These are phyloP conservation scores for Vararia minispora DNA, from an alignment of 768 basidiomycete genomes.

Conservation along the genomic window DNA sequence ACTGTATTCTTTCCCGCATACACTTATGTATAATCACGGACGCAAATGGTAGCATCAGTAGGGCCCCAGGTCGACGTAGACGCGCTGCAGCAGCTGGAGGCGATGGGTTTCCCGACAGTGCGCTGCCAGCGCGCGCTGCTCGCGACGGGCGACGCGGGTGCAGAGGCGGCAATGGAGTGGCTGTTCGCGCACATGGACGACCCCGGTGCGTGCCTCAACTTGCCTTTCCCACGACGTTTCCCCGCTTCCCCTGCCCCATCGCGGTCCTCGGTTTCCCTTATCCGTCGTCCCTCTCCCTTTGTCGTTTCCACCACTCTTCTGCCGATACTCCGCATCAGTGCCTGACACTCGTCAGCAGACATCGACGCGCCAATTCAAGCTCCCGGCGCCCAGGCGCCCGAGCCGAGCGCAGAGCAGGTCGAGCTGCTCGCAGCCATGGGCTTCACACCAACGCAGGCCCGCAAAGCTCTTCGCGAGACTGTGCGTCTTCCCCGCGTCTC, in stretches of 20 bases:
- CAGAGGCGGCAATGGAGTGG: slow-evolving; percentile 92
- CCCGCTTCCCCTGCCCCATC: no score
- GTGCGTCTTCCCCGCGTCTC: slow-evolving; percentile 32
- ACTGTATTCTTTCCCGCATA: not conserved
- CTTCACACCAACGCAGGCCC: slow-evolving; percentile 72
- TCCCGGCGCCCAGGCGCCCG: slow-evolving; percentile 23
- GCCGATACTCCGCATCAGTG: not conserved
- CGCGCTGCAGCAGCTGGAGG: slow-evolving; percentile 67
- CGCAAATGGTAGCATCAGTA: slow-evolving; percentile 24
- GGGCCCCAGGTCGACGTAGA: slow-evolving; percentile 64
- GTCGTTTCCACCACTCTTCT: not conserved
- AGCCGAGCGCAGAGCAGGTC: slow-evolving; percentile 64
- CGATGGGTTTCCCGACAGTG: slow-evolving; percentile 83
- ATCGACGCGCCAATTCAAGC: slow-evolving; percentile 70
- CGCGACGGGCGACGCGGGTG: slow-evolving; percentile 68
- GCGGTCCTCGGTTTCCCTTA: no score
- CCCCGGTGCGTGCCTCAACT: slow-evolving; percentile 41
- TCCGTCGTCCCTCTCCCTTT: no score
- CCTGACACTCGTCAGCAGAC: slow-evolving; percentile 34
- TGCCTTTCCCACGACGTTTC: not conserved
- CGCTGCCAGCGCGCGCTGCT: slow-evolving; percentile 86
- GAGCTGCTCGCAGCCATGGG: slow-evolving; percentile 83
- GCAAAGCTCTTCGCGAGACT: slow-evolving; percentile 80
- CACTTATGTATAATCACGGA: slow-evolving; percentile 8
- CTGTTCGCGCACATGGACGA: slow-evolving; percentile 93